Percentiles rank a stretch among this genome's conserved stretches.
These are phyloP conservation scores for Aspergillus fumigatiaffinis DNA, from an alignment of 2,329 filamentous ascomycete genomes.

Conservation along the genomic window DNA sequence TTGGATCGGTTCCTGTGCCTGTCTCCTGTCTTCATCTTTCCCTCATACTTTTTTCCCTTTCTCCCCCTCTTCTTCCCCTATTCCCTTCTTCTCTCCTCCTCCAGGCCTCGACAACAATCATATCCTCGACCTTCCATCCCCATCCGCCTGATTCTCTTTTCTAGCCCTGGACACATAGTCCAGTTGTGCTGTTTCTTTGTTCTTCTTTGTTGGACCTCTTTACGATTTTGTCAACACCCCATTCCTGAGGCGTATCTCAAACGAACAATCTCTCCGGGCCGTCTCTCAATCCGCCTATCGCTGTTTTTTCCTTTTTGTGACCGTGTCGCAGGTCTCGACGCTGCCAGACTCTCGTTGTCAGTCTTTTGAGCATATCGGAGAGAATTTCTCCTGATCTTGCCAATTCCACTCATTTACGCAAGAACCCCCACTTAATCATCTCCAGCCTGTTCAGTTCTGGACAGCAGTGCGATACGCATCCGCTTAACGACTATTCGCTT, in stretches of 20 bases:
- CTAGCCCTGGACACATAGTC: conserved; percentile 15
- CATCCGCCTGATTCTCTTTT: conserved; percentile 5
- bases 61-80: conserved; percentile 1
- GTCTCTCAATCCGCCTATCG: background rate
- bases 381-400: conserved; percentile 6
- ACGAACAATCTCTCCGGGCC: background rate
- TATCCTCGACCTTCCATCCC: background rate
- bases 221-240: background rate
- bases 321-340: conserved; percentile 32
- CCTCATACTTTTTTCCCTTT: conserved; percentile 6
- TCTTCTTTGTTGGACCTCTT: conserved; percentile 1
- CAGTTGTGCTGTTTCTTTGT: conserved; percentile 13
- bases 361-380: conserved; percentile 14
- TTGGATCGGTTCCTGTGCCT: background rate
- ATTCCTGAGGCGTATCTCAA: background rate
- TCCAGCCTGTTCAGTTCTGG: background rate
- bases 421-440: background rate
- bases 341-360: conserved; percentile 35
- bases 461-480: background rate
- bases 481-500: background rate
- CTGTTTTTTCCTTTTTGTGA: conserved; percentile 12
- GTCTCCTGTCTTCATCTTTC: conserved; percentile 7
- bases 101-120: conserved; percentile 9
- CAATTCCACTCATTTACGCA: conserved; percentile 20
- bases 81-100: conserved; percentile 4